Evolutionary conservation across 768 basidiomycete species (phyloP).

Genomic region (Tricholoma bakamatsutake): DNA sequence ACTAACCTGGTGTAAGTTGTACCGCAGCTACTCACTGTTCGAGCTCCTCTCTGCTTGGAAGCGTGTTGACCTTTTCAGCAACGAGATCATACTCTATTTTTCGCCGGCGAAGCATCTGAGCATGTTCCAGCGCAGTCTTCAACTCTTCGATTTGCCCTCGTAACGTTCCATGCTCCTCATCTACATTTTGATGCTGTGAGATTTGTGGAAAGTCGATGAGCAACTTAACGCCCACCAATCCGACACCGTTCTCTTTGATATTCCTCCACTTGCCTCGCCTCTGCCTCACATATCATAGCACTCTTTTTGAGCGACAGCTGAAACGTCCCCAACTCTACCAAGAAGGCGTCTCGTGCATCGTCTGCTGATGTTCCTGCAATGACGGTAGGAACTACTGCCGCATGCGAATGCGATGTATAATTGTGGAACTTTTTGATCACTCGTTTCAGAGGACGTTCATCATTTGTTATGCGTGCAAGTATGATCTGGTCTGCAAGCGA

Average conservation of each 20-base stretch:
- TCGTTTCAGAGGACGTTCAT: conserved; percentile 72
- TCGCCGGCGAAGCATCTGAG: conserved; percentile 64
- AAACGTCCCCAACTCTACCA: conserved; percentile 74
- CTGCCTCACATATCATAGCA: conserved; percentile 79
- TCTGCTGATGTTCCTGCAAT: conserved; percentile 34
- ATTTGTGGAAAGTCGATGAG: not conserved
- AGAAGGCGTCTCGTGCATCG: conserved; percentile 73
- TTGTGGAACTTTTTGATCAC: conserved; percentile 79
- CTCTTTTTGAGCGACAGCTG: conserved; percentile 72
- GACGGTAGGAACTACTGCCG: conserved; percentile 33
- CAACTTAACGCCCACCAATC: conserved; percentile 51
- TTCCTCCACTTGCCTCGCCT: conserved; percentile 79
- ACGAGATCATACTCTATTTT: conserved; percentile 87
- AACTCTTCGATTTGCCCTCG: conserved; percentile 71
- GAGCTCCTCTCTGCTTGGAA: conserved; percentile 73
- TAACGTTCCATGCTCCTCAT: conserved; percentile 63
- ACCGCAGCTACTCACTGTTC: conserved; percentile 49
- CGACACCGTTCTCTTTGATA: conserved; percentile 67
- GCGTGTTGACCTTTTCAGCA: conserved; percentile 74
- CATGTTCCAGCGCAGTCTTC: conserved; percentile 71
- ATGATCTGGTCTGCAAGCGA: conserved; percentile 64
- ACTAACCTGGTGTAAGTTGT: not conserved
- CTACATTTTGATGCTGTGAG: conserved; percentile 27
- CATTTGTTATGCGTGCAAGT: conserved; percentile 74
- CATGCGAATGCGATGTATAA: conserved; percentile 55